Evolutionary conservation across 2,329 filamentous ascomycete genomes (phyloP).

Genomic region (Aspergillus jensenii): DNA sequence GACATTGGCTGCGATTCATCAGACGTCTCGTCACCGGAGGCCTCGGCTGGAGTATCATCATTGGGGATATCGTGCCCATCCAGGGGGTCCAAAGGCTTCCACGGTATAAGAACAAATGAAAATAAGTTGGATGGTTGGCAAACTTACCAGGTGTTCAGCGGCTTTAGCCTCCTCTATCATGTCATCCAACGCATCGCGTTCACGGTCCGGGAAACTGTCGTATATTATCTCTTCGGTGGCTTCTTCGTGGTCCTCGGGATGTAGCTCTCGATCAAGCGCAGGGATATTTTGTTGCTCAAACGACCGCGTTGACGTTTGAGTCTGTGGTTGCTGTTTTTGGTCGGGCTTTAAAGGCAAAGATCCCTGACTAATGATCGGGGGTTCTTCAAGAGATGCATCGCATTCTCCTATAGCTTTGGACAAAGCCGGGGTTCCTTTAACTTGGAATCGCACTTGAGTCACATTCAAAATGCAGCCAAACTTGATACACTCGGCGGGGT

Average conservation of each 20-base stretch:
- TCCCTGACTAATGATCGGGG: not conserved
- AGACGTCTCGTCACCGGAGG: conserved; percentile 15
- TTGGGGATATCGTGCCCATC: conserved; percentile 22
- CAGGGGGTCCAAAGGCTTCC: conserved; percentile 33
- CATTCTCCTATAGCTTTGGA: conserved; percentile 13
- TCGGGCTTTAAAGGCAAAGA: conserved; percentile 33
- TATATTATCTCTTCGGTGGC: not conserved
- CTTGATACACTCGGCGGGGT: conserved; percentile 66
- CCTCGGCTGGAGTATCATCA: conserved; percentile 19
- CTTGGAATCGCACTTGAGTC: conserved; percentile 53
- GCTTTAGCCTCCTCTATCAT: conserved; percentile 64
- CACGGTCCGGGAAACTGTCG: conserved; percentile 13
- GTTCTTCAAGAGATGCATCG: conserved; percentile 1
- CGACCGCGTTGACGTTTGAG: conserved; percentile 18
- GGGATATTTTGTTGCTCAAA: conserved; percentile 2
- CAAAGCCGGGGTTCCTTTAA: conserved; percentile 21
- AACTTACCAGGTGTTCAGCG: conserved; percentile 56
- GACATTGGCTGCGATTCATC: conserved; percentile 17
- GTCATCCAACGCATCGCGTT: conserved; percentile 60
- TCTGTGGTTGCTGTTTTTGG: conserved; percentile 13
- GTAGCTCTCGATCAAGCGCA: not conserved
- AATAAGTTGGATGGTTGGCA: not conserved
- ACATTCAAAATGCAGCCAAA: conserved; percentile 60
- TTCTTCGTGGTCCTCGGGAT: not conserved
- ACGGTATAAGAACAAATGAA: conserved; percentile 7